Percentiles rank a stretch among this genome's conserved stretches.
Conservation (phyloP, 2,329 filamentous ascomycete species). For the Nigrospora sphaerica region DNA sequence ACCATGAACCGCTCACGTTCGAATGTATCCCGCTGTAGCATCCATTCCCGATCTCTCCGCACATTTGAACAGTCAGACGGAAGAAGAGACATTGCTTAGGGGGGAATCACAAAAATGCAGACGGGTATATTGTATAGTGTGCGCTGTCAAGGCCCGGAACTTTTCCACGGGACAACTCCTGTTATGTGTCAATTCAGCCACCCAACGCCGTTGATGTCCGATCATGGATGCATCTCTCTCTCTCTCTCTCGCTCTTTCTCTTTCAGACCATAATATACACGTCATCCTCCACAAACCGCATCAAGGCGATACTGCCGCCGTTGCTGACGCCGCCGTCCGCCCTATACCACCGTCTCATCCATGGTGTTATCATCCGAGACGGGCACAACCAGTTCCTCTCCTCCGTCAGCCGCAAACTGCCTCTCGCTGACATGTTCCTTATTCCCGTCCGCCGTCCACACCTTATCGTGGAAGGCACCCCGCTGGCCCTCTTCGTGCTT, state of each 20-base stretch:
- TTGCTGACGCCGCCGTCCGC: no score
- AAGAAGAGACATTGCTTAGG: not conserved
- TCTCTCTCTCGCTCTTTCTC: no score
- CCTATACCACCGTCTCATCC: slow-evolving; percentile 28
- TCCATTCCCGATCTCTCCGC: no score
- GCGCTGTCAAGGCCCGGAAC: not conserved
- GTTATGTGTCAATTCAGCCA: not conserved
- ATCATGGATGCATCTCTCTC: no score
- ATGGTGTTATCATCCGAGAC: slow-evolving; percentile 27
- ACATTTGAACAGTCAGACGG: no score
- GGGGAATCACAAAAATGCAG: slow-evolving; percentile 21
- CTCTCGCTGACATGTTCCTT: slow-evolving; percentile 76
- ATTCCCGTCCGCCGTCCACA: slow-evolving; percentile 66
- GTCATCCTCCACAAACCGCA: no score
- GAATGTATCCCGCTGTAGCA: no score
- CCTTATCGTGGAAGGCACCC: slow-evolving; percentile 78
- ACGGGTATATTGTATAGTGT: slow-evolving; percentile 22
- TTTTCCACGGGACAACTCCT: not conserved
- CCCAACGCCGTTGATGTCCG: not conserved
- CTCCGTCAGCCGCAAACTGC: slow-evolving; percentile 67
- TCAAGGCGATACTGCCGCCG: no score
- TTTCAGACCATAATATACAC: no score
- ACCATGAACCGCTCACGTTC: no score
- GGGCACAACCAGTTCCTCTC: slow-evolving; percentile 68
- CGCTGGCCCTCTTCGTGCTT: slow-evolving; percentile 89